Conservation (phyloP, 225 moss, liverwort and hornwort genomes). For the Climacium dendroides region DNA sequence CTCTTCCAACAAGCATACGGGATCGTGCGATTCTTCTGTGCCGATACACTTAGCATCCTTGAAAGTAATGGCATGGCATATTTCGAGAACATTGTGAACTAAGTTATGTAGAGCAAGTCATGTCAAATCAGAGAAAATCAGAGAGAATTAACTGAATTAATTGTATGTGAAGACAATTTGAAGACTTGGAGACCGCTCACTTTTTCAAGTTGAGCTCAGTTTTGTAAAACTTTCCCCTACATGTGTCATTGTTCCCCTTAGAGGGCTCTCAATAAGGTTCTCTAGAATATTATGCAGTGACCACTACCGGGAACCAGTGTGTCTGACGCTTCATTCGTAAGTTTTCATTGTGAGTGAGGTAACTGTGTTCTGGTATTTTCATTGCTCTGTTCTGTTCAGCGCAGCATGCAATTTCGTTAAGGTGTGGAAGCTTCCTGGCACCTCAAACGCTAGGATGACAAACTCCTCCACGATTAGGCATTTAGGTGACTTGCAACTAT, state of each 20-base stretch:
- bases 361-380: not conserved
- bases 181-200: not conserved
- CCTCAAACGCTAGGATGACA: not conserved
- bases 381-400: slow-evolving; percentile 4
- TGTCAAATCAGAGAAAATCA: not conserved
- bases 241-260: not conserved
- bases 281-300: not conserved
- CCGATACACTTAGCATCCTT: not conserved
- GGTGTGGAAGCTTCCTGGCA: slow-evolving; percentile 24
- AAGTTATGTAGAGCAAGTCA: not conserved
- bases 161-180: not conserved
- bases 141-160: not conserved
- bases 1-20: not conserved
- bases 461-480: not conserved
- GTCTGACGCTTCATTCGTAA: not conserved
- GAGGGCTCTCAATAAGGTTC: not conserved
- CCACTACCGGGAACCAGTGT: not conserved
- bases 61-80: not conserved
- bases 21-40: not conserved
- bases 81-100: not conserved
- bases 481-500: slow-evolving; percentile 32
- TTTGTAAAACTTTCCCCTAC: not conserved
- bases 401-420: slow-evolving; percentile 47
- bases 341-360: not conserved
- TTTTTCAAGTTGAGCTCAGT: not conserved